These are phyloP conservation scores for Teunomyces tritomae DNA, from an alignment of 805 yeast genomes.

Conservation along the genomic window DNA sequence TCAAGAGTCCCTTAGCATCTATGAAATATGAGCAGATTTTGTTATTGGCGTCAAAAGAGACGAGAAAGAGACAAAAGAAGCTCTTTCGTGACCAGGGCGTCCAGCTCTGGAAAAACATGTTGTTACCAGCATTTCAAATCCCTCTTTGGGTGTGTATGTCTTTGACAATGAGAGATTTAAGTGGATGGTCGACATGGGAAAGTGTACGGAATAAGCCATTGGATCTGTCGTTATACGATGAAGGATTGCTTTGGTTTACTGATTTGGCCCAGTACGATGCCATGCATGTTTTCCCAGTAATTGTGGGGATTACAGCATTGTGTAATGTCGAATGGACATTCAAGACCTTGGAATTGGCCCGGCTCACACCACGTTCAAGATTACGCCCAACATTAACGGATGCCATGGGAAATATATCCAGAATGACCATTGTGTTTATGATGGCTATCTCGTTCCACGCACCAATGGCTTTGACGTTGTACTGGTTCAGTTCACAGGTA, in stretches of 20 bases:
- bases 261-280: conserved; percentile 64
- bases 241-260: conserved; percentile 60
- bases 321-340: conserved; percentile 83
- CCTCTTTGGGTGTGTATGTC: conserved; percentile 87
- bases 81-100: conserved; percentile 67
- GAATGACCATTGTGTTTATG: conserved; percentile 73
- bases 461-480: conserved; percentile 76
- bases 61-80: conserved; percentile 66
- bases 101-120: conserved; percentile 75
- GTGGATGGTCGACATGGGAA: conserved; percentile 61
- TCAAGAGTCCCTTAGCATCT: conserved; percentile 32
- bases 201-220: conserved; percentile 42
- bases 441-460: conserved; percentile 86
- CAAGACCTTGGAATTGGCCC: conserved; percentile 55
- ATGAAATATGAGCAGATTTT: conserved; percentile 78
- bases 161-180: conserved; percentile 67
- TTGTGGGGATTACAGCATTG: conserved; percentile 67
- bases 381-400: conserved; percentile 58
- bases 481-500: conserved; percentile 85
- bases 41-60: conserved; percentile 72
- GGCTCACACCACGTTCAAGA: conserved; percentile 39
- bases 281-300: conserved; percentile 61
- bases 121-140: conserved; percentile 76
- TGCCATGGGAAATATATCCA: conserved; percentile 64
- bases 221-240: conserved; percentile 49